phyloP scores from a whole-genome alignment of 345 rosid species.

The Melastoma malabathricum region DNA sequence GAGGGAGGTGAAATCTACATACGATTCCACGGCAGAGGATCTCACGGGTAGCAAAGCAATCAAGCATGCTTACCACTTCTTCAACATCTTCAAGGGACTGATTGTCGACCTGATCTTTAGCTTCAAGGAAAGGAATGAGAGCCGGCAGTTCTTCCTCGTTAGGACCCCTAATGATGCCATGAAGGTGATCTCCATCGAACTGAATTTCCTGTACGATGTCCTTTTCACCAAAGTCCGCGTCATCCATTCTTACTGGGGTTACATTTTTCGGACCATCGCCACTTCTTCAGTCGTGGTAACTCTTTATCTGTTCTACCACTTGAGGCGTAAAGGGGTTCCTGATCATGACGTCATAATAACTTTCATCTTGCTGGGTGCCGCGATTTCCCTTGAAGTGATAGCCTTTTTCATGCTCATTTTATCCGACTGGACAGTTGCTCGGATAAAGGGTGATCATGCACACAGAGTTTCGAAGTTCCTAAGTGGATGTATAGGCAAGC shows the following conservation, averaged over 20 bases:
- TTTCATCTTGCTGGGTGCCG: slow-evolving; percentile 33
- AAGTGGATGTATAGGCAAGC: not conserved
- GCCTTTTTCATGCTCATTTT: slow-evolving; percentile 31
- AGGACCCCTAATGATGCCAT: slow-evolving; percentile 24
- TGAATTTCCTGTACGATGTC: slow-evolving; percentile 48
- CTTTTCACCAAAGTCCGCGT: slow-evolving; percentile 39
- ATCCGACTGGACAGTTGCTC: slow-evolving; percentile 45
- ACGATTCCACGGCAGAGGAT: not conserved
- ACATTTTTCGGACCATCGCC: slow-evolving; percentile 12
- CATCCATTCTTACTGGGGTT: slow-evolving; percentile 21
- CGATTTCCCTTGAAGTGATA: slow-evolving; percentile 31
- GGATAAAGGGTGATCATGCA: slow-evolving; percentile 6
- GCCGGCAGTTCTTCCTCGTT: slow-evolving; percentile 25
- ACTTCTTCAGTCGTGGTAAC: slow-evolving; percentile 17
- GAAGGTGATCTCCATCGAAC: slow-evolving; percentile 42
- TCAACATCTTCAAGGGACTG: slow-evolving; percentile 37
- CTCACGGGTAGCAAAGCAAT: slow-evolving; percentile 15
- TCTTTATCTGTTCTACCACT: slow-evolving; percentile 19
- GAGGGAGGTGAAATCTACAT: slow-evolving; percentile 12
- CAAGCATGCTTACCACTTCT: slow-evolving; percentile 25
- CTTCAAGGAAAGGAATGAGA: slow-evolving; percentile 33
- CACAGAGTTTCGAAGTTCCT: not conserved
- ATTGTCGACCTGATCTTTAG: slow-evolving; percentile 47
- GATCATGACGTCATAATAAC: slow-evolving; percentile 35
- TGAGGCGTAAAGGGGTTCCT: slow-evolving; percentile 14